Evolutionary conservation across 257 asterid genomes (phyloP).

Genomic region (Perilla frutescens): DNA sequence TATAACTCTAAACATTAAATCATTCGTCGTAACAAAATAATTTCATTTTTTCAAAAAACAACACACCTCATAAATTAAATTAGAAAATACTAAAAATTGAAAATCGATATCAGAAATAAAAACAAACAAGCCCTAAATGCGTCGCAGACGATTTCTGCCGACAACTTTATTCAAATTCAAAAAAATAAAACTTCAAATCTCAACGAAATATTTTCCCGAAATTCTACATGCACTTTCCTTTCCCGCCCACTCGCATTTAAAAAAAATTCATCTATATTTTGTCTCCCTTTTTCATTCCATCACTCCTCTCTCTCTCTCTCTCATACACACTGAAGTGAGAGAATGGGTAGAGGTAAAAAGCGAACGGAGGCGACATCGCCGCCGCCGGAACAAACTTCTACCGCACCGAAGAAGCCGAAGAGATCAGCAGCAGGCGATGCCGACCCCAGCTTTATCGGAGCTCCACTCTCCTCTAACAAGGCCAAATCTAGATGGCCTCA

Average conservation of each 20-base stretch:
- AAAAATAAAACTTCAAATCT: too few species aligned
- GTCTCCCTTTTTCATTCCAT: not conserved
- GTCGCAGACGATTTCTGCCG: too few species aligned
- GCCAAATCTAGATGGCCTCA: conserved; percentile 45
- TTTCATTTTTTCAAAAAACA: too few species aligned
- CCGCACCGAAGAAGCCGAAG: conserved; percentile 28
- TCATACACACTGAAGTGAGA: not conserved
- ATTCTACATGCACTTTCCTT: not conserved
- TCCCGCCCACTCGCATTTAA: not conserved
- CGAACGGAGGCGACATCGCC: conserved; percentile 18
- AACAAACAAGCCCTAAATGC: too few species aligned
- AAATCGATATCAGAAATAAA: too few species aligned
- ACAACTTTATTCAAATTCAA: too few species aligned
- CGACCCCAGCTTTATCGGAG: conserved; percentile 12
- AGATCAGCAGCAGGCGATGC: not conserved
- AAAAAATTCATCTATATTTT: too few species aligned
- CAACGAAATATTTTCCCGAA: not conserved
- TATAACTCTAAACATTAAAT: too few species aligned
- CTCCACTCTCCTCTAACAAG: conserved; percentile 29
- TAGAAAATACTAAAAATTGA: too few species aligned
- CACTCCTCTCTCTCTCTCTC: not conserved
- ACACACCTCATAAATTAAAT: too few species aligned
- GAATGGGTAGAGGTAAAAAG: conserved; percentile 30
- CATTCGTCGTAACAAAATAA: too few species aligned
- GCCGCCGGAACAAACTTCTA: conserved; percentile 20